Evolutionary conservation across 2,329 filamentous ascomycete species (phyloP).

Genomic region (Fusarium proliferatum): DNA sequence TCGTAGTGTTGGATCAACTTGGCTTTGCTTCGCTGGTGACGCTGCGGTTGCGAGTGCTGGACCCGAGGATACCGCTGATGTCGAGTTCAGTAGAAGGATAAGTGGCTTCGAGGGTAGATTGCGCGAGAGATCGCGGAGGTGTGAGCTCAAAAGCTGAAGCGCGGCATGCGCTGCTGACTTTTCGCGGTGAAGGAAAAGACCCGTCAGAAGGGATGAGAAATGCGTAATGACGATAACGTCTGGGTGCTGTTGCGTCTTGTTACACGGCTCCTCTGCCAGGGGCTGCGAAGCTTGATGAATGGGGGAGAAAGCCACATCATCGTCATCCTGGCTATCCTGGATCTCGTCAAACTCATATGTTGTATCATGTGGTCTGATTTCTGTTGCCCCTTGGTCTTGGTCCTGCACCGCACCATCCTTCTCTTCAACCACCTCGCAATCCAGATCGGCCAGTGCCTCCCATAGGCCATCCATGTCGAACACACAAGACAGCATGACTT

Average conservation of each 20-base stretch:
- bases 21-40: constrained; percentile 11
- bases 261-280: neutral
- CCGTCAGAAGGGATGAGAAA: constrained; percentile 62
- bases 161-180: constrained; percentile 59
- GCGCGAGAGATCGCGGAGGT: constrained; percentile 59
- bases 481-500: constrained; percentile 65
- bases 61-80: constrained; percentile 40
- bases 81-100: constrained; percentile 67
- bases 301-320: constrained; percentile 37
- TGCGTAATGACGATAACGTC: constrained; percentile 67
- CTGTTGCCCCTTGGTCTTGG: neutral
- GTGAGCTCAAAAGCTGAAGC: constrained; percentile 60
- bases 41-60: neutral
- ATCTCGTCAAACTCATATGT: constrained; percentile 43
- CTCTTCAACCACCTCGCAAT: constrained; percentile 51
- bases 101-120: constrained; percentile 56
- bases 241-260: constrained; percentile 2
- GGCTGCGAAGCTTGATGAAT: neutral
- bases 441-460: constrained; percentile 66
- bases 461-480: constrained; percentile 69
- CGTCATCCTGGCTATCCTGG: constrained; percentile 50
- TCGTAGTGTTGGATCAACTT: constrained; percentile 58
- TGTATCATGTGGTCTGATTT: neutral
- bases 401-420: constrained; percentile 33
- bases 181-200: constrained; percentile 63